These are phyloP conservation scores for Coffea canephora DNA, from an alignment of 257 asterid genomes.

Conservation along the genomic window DNA sequence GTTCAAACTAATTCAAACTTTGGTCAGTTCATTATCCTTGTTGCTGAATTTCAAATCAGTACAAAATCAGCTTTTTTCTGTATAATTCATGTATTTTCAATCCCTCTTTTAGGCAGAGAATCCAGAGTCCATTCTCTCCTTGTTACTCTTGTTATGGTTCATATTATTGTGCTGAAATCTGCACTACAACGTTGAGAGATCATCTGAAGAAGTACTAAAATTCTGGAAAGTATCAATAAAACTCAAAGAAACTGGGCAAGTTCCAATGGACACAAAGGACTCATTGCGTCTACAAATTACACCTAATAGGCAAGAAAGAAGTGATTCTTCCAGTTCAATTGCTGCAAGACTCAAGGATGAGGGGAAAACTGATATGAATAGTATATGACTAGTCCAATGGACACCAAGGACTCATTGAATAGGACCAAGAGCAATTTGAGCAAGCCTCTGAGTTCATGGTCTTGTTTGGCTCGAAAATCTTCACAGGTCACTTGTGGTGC, in stretches of 20 bases:
- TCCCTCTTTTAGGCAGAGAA: slow-evolving; percentile 61
- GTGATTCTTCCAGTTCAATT: slow-evolving; percentile 40
- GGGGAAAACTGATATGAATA: slow-evolving; percentile 33
- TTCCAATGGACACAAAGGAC: slow-evolving; percentile 58
- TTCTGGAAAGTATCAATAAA: slow-evolving; percentile 43
- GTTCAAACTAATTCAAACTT: too few species aligned
- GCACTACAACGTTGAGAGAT: slow-evolving; percentile 69
- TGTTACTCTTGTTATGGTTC: not conserved
- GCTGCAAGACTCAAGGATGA: slow-evolving; percentile 55
- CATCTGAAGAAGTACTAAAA: slow-evolving; percentile 68
- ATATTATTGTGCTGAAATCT: not conserved
- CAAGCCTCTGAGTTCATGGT: slow-evolving; percentile 70
- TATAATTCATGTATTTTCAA: slow-evolving; percentile 11
- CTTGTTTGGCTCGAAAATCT: slow-evolving; percentile 51
- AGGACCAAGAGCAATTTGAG: slow-evolving; percentile 71
- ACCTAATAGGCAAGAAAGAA: slow-evolving; percentile 69
- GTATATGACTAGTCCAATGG: slow-evolving; percentile 32
- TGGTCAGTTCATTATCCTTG: too few species aligned
- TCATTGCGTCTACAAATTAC: slow-evolving; percentile 49
- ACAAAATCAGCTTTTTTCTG: too few species aligned
- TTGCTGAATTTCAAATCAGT: too few species aligned
- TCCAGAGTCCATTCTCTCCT: slow-evolving; percentile 3
- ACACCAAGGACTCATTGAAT: slow-evolving; percentile 21
- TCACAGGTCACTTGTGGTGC: slow-evolving; percentile 19
- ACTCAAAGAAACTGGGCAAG: slow-evolving; percentile 78